Base-by-base conservation (phyloP, 2,329 filamentous ascomycete genomes). In the Neofusicoccum umdonicola region DNA sequence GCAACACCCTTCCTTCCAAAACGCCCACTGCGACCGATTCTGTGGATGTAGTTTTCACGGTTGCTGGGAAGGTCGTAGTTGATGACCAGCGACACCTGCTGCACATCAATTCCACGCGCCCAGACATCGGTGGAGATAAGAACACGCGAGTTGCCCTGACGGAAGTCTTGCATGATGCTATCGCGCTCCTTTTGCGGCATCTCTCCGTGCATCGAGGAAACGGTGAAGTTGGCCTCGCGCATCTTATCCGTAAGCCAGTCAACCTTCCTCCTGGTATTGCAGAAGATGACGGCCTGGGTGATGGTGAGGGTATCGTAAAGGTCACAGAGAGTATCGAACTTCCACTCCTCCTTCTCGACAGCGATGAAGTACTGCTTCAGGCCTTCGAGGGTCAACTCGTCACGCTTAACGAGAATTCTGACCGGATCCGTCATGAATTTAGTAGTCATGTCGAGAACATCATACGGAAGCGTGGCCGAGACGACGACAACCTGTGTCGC, bases 381-480 rank as follows among this genome's bases (percentile, higher is more conserved):
- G 65, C 95, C 95, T 81, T 98, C 95, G 58, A 99, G 87, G 2
- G 95, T 99, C 83, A 99, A 82, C 78, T 99, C 95, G 79, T 98
- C 95, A 89, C 93, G 93, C 88, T 98, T 97, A 78, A 98, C 94
- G 31, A 98, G 86, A 74, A 98, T 96, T 69, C 94, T 90, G 51
- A 97, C 94, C 0, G 94, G 94, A 73, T 98, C 94, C 31, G 92
- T 97, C 95, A 99, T 99, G 85, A 99, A 99, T 80, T 98, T 98
- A 70, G 94, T 98, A 37, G 95, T 99, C 91, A 99, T 97, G 79
- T 98, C 94, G 62, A 99, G 87, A 19, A 99, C 95, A 75, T 99
- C 95, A 83, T 98, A 96, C 51, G 95, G 95, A 39, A 99, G 88
- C 3, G 95, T 99, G 68, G 95, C 95, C 62, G 92, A 97, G 71